Evolutionary conservation across 2,329 filamentous ascomycete genomes (phyloP).

Genomic region (Fusarium vanettenii): DNA sequence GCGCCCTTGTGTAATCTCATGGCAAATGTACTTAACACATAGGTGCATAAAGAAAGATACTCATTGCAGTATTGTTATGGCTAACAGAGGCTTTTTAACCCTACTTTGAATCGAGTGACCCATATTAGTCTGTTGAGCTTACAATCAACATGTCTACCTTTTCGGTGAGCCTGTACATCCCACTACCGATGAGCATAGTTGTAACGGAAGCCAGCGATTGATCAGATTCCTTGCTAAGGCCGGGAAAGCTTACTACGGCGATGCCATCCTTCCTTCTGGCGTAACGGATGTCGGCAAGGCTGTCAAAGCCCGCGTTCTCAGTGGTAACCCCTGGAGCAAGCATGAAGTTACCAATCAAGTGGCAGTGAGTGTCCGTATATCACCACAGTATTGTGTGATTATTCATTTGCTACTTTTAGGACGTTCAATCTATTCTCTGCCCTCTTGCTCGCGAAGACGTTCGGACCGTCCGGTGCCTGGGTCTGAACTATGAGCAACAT

Average conservation of each 20-base stretch:
- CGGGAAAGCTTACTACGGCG: neutral
- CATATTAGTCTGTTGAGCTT: neutral
- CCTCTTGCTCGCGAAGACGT: neutral
- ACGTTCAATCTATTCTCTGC: neutral
- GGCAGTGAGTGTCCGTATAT: neutral
- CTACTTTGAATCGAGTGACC: neutral
- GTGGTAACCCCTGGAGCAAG: neutral
- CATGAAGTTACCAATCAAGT: neutral
- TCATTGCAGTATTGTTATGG: neutral
- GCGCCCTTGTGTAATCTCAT: neutral
- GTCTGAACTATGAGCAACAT: neutral
- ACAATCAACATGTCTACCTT: neutral
- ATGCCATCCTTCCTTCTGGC: neutral
- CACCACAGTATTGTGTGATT: fast-evolving
- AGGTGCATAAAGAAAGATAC: neutral
- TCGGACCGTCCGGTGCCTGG: neutral
- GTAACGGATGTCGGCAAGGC: neutral
- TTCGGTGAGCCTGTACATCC: neutral
- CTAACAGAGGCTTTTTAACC: fast-evolving
- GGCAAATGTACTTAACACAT: too few relatives aligned
- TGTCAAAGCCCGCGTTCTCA: neutral
- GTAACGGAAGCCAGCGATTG: neutral
- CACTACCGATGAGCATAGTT: too few relatives aligned
- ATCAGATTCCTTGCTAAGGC: neutral
- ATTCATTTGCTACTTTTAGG: neutral